These are phyloP conservation scores for Ottelia alismoides DNA, from an alignment of 106 monocot genomes.

Conservation along the genomic window DNA sequence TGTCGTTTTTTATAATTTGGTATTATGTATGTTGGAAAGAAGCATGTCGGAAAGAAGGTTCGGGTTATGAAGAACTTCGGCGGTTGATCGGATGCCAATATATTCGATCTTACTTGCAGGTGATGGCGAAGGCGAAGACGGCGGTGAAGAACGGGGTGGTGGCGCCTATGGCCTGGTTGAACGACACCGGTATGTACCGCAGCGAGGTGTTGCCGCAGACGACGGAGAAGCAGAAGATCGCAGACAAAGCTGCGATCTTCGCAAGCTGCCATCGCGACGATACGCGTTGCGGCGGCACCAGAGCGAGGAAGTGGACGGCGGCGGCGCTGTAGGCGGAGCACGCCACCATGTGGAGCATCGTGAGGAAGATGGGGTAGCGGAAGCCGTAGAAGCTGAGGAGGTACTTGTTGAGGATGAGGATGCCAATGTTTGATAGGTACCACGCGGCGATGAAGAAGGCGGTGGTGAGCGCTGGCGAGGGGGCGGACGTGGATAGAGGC, in stretches of 20 bases:
- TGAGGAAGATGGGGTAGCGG: conserved; percentile 26
- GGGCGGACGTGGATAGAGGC: background rate
- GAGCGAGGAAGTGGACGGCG: conserved; percentile 8
- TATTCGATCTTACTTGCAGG: conserved; percentile 14
- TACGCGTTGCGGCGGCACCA: conserved; percentile 18
- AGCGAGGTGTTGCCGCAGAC: conserved; percentile 27
- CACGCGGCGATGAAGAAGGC: conserved; percentile 19
- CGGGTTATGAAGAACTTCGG: too few relatives aligned
- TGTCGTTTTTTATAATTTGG: too few relatives aligned
- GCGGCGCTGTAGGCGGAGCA: conserved; percentile 18
- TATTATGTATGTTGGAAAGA: too few relatives aligned
- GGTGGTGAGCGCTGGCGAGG: conserved; percentile 10
- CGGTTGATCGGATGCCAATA: too few relatives aligned
- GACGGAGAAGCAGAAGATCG: conserved; percentile 25
- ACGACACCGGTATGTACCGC: conserved; percentile 20
- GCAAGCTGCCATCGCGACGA: conserved; percentile 15
- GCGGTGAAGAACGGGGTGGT: conserved; percentile 28
- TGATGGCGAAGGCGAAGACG: conserved; percentile 19
- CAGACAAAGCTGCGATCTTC: conserved; percentile 21
- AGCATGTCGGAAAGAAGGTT: too few relatives aligned
- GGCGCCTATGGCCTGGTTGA: conserved; percentile 26
- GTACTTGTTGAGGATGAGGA: conserved; percentile 27
- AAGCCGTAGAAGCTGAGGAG: conserved; percentile 26
- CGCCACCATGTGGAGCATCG: conserved; percentile 22
- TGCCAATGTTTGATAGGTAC: conserved; percentile 24